These are phyloP conservation scores for Mycena olivaceomarginata DNA, from an alignment of 768 basidiomycete species.

Conservation along the genomic window DNA sequence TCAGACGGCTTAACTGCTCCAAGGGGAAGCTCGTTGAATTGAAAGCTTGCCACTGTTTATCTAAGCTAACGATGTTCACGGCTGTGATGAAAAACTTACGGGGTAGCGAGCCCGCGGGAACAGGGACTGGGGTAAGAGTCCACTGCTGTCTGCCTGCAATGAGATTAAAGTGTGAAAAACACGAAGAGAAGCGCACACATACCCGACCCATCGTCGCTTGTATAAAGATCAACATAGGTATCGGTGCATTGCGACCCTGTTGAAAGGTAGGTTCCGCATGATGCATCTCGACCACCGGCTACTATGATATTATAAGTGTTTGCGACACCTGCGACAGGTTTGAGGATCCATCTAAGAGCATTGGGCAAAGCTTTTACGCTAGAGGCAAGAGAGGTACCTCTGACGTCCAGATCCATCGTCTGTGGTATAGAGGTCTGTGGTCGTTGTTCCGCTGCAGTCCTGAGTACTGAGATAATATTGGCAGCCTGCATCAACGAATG, in stretches of 20 bases:
- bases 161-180: background rate
- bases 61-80: background rate
- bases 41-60: slow-evolving; percentile 34
- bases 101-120: slow-evolving; percentile 23
- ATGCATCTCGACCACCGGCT: slow-evolving; percentile 32
- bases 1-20: slow-evolving; percentile 39
- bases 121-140: slow-evolving; percentile 34
- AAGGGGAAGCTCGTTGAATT: slow-evolving; percentile 39
- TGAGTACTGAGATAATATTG: slow-evolving; percentile 37
- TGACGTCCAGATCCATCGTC: slow-evolving; percentile 43
- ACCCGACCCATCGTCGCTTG: slow-evolving; percentile 41
- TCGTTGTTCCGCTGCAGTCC: slow-evolving; percentile 14
- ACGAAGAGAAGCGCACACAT: background rate
- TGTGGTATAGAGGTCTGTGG: slow-evolving; percentile 26
- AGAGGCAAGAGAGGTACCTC: background rate
- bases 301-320: slow-evolving; percentile 38
- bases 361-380: background rate
- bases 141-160: slow-evolving; percentile 36
- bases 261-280: slow-evolving; percentile 39
- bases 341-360: slow-evolving; percentile 30
- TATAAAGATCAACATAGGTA: slow-evolving; percentile 39
- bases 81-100: slow-evolving; percentile 15
- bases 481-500: slow-evolving; percentile 21
- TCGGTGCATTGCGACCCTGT: slow-evolving; percentile 34
- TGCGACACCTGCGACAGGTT: slow-evolving; percentile 35